A percentile compares a stretch with the other conserved stretches of the same genome.
Evolutionary conservation across 169 alveolate species (phyloP).

Genomic region (Plasmodium cynomolgi): DNA sequence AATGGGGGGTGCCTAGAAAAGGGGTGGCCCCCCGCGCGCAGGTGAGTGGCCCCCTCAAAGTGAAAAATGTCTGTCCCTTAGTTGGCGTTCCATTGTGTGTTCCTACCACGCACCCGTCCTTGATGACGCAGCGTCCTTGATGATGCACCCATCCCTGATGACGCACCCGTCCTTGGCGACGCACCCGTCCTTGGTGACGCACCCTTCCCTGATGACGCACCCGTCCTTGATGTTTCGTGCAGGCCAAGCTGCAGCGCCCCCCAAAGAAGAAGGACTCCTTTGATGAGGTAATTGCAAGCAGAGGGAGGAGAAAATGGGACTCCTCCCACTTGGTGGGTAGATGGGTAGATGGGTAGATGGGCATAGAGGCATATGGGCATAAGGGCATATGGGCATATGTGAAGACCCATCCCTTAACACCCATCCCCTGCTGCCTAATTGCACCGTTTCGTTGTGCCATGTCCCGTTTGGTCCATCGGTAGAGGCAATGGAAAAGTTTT

Average conservation of each 20-base stretch:
- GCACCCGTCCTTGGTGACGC: too few relatives aligned
- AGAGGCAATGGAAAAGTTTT: neutral
- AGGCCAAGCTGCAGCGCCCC: conserved; percentile 22
- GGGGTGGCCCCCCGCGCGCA: neutral
- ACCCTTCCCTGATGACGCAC: too few relatives aligned
- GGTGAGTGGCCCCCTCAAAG: neutral
- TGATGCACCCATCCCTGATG: too few relatives aligned
- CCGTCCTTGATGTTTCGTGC: neutral
- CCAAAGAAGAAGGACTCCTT: conserved; percentile 12
- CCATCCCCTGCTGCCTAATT: neutral
- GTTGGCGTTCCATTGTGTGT: neutral
- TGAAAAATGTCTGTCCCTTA: neutral
- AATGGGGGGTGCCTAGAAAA: neutral
- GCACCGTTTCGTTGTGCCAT: neutral
- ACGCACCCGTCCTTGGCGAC: neutral
- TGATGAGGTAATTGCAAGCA: conserved; percentile 3
- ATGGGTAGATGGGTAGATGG: too few relatives aligned
- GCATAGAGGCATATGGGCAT: too few relatives aligned
- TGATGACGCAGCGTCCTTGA: too few relatives aligned
- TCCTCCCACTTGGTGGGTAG: neutral
- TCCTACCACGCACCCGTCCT: neutral
- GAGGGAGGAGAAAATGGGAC: neutral
- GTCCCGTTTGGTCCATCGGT: neutral
- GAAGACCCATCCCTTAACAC: neutral
- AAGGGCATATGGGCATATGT: neutral